Evolutionary conservation across 805 yeast species (phyloP).

Genomic region (Saitoella complicata): DNA sequence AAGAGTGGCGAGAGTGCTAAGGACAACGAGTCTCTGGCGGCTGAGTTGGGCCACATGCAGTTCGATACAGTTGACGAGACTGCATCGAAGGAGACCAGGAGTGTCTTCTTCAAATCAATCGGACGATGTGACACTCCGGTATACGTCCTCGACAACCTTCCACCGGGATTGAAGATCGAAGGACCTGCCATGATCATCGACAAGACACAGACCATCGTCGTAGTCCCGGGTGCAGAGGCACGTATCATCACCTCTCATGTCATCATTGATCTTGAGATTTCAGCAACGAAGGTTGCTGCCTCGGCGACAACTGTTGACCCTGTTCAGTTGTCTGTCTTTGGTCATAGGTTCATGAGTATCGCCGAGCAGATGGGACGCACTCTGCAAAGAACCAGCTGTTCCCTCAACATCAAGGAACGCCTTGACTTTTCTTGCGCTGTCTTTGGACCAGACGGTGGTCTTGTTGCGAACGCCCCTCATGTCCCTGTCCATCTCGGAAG

Average conservation of each 20-base stretch:
- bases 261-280: conserved; percentile 27
- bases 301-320: conserved; percentile 36
- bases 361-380: conserved; percentile 84
- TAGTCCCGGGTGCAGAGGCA: conserved; percentile 47
- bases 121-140: conserved; percentile 33
- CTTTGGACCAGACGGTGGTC: conserved; percentile 54
- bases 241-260: conserved; percentile 40
- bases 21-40: conserved; percentile 18
- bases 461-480: conserved; percentile 79
- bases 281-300: conserved; percentile 4
- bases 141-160: conserved; percentile 38
- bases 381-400: conserved; percentile 59
- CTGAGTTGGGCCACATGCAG: not conserved
- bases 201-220: conserved; percentile 62
- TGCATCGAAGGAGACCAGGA: conserved; percentile 24
- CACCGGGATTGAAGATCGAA: conserved; percentile 32
- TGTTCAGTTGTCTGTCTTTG: conserved; percentile 54
- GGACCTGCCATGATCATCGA: conserved; percentile 74
- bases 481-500: conserved; percentile 77
- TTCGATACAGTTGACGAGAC: conserved; percentile 3
- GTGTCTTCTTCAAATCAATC: conserved; percentile 39
- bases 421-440: conserved; percentile 74
- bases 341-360: conserved; percentile 75
- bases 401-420: conserved; percentile 70
- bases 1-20: conserved; percentile 26